Percentiles rank a stretch among this genome's conserved stretches.
Conservation (phyloP, 139 green algal genomes). For the Edaphochlamys debaryana region DNA sequence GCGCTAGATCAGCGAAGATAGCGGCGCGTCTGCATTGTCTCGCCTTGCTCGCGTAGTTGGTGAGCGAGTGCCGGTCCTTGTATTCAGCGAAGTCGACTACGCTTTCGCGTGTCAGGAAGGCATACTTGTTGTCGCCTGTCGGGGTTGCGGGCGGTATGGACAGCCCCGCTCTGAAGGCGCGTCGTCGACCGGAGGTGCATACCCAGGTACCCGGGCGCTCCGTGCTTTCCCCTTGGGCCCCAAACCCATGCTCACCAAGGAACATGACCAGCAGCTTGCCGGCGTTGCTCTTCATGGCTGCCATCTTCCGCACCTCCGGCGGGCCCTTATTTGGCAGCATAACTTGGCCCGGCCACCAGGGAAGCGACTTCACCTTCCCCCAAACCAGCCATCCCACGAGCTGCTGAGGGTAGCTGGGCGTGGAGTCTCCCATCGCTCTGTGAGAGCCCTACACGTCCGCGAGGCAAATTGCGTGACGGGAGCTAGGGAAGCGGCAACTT, state of each 20-base stretch:
- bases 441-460: too few relatives aligned
- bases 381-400: conserved; percentile 36
- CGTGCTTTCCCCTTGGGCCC: too few relatives aligned
- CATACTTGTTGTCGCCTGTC: conserved; percentile 40
- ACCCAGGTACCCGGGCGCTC: too few relatives aligned
- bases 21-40: too few relatives aligned
- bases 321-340: not conserved
- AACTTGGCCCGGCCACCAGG: conserved; percentile 25
- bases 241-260: too few relatives aligned
- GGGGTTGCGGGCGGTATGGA: too few relatives aligned
- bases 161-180: too few relatives aligned
- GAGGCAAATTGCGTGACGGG: too few relatives aligned
- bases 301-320: conserved; percentile 11
- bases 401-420: not conserved
- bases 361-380: conserved; percentile 36
- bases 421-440: too few relatives aligned
- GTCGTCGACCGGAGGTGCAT: too few relatives aligned
- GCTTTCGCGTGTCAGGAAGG: conserved; percentile 7
- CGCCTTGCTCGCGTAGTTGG: conserved; percentile 38
- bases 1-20: too few relatives aligned
- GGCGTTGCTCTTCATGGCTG: conserved; percentile 29
- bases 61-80: not conserved
- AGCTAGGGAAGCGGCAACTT: too few relatives aligned
- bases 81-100: conserved; percentile 24
- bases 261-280: conserved; percentile 37